Evolutionary conservation across 129 eudicot species (phyloP).

Genomic region (Escallonia rubra): DNA sequence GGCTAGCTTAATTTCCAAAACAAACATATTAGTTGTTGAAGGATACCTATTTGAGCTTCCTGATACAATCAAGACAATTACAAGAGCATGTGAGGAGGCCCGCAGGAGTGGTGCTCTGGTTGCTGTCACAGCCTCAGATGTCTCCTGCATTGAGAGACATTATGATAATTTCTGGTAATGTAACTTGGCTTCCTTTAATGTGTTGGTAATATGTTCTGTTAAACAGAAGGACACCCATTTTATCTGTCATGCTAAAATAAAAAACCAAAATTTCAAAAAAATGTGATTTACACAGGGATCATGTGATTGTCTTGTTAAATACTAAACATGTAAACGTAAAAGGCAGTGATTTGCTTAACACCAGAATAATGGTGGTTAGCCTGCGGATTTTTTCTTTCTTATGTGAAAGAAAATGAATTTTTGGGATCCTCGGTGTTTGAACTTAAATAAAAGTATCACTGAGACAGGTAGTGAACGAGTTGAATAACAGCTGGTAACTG

Average conservation of each 20-base stretch:
- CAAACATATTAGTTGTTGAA: conserved; percentile 81
- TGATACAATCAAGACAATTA: conserved; percentile 80
- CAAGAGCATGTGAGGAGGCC: conserved; percentile 82
- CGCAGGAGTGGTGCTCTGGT: conserved; percentile 78
- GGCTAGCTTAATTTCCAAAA: conserved; percentile 73
- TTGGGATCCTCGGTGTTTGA: no score
- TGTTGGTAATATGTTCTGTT: not conserved
- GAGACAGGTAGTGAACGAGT: no score
- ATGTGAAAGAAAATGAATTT: no score
- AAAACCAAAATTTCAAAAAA: not conserved
- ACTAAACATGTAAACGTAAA: no score
- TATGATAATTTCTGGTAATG: conserved; percentile 92
- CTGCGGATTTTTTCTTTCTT: no score
- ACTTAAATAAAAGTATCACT: no score
- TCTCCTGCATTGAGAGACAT: conserved; percentile 94
- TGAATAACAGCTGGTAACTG: no score
- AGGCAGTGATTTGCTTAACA: not conserved
- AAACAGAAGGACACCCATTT: not conserved
- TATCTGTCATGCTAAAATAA: not conserved
- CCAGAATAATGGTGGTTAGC: not conserved
- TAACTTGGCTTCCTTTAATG: not conserved
- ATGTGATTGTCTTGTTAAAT: no score
- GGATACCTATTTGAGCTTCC: conserved; percentile 97
- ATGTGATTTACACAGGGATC: not conserved
- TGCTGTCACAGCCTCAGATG: conserved; percentile 96